Base-by-base conservation (phyloP, 306 rosid species). In the Malus sieversii region DNA sequence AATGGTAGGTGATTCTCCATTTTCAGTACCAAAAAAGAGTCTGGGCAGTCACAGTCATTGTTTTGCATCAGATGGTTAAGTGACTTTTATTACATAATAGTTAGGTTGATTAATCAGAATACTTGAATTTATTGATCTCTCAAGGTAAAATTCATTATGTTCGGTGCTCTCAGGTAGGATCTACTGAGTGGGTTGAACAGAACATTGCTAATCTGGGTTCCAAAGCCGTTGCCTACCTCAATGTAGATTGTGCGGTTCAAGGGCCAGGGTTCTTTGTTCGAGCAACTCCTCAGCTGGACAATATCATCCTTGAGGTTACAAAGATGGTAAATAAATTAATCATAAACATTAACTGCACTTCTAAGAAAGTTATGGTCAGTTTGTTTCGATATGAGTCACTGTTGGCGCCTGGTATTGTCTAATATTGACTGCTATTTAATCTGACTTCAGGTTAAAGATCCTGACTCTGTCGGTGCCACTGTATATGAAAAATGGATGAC, bases 171-270 rank as follows among this genome's bases (percentile, higher is more conserved):
- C 75, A 95, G 98, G 90, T 95, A 71, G 98, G 98, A 81, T 95
- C 98, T 25, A 90, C 97, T 2, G 98, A 95, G 78, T 95, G 98
- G 98, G 98, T 95, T 76, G 98, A 95, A 82, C 92, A 95, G 63
- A 95, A 95, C 88, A 88, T 92, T 66, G 72, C 85, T 78, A 92
- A 89, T 85, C 85, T 95, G 44, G 90, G 88, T 66, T 72, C 96
- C 68, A 90, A 90, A 86, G 94, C 95, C 14, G 87, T 95, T 40
- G 96, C 97, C 48, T 95, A 95, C 82, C 96, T 95, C 75, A 95
- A 95, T 82, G 98, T 95, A 60, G 98, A 95, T 51, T 92, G 98
- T 74, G 98, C 98, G 33, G 98, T 85, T 73, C 97, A 92, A 82
- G 98, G 98, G 45, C 89, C 96, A 10, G 97, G 93, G 52, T 86